Conservation (phyloP, 73 alveolate species). For the Paramecium tetraurelia region DNA sequence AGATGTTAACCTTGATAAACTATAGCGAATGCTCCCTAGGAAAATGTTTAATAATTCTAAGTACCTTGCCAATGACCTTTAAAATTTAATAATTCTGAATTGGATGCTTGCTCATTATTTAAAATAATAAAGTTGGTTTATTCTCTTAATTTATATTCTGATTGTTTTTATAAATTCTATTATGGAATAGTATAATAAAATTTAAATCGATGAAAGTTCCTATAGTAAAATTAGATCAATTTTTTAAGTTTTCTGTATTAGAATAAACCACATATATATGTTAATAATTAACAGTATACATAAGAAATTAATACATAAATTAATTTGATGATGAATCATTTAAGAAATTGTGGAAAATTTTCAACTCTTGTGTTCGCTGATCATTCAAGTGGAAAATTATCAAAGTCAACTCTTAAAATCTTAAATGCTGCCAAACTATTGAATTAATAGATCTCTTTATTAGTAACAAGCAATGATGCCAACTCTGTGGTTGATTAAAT, state of each 20-base stretch:
- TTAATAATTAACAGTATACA: not conserved
- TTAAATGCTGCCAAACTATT: slow-evolving; percentile 69
- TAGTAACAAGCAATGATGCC: slow-evolving; percentile 42
- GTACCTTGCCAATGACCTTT: slow-evolving; percentile 14
- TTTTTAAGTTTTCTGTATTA: not conserved
- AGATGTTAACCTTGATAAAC: slow-evolving; percentile 1
- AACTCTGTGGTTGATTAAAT: slow-evolving; percentile 2
- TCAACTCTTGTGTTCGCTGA: slow-evolving; percentile 80
- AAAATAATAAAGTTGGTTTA: not conserved
- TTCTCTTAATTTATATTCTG: not conserved
- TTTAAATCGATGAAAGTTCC: not conserved
- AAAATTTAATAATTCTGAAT: not conserved
- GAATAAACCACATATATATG: not conserved
- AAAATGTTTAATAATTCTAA: not conserved
- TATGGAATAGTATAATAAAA: not conserved
- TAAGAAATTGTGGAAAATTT: slow-evolving; percentile 42
- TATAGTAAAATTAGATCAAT: not conserved
- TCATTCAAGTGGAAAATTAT: slow-evolving; percentile 65
- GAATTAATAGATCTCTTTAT: slow-evolving; percentile 63
- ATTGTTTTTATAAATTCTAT: not conserved
- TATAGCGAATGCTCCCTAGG: slow-evolving; percentile 34
- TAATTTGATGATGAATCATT: not conserved
- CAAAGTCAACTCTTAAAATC: slow-evolving; percentile 63
- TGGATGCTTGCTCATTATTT: slow-evolving; percentile 3
- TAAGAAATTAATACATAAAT: not conserved